These are phyloP conservation scores for Pythium guiyangense DNA, from an alignment of 352 stramenopile species.

Conservation along the genomic window DNA sequence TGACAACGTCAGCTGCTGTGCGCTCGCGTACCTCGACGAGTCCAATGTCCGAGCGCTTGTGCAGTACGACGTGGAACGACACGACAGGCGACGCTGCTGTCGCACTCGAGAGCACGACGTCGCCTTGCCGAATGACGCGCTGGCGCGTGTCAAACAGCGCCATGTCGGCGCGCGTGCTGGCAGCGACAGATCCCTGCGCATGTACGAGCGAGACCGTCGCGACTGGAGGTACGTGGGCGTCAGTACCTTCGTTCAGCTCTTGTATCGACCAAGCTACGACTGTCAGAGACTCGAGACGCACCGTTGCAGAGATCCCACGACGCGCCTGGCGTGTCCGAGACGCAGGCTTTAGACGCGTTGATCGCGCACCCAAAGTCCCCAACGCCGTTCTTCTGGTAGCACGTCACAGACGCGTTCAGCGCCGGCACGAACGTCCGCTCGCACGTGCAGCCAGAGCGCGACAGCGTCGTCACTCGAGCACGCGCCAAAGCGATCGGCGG, in stretches of 20 bases:
- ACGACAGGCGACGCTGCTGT: background rate
- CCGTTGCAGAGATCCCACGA: slow-evolving; percentile 37
- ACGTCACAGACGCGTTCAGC: slow-evolving; percentile 14
- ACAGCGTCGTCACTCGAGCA: slow-evolving; percentile 13
- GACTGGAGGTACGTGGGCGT: slow-evolving; percentile 12
- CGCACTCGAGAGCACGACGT: slow-evolving; percentile 6
- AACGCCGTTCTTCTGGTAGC: slow-evolving; percentile 10
- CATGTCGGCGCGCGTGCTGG: slow-evolving; percentile 10
- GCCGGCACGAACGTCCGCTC: slow-evolving; percentile 9
- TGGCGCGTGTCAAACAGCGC: slow-evolving; percentile 20
- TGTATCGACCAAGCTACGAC: background rate
- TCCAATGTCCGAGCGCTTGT: background rate
- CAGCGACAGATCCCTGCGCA: slow-evolving; percentile 2
- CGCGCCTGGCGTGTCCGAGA: background rate
- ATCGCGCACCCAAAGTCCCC: slow-evolving; percentile 18
- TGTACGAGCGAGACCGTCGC: slow-evolving; percentile 26
- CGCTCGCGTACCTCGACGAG: slow-evolving; percentile 8
- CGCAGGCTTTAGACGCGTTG: slow-evolving; percentile 3
- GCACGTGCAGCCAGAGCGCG: slow-evolving; percentile 24
- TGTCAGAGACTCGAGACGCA: background rate
- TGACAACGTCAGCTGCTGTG: background rate
- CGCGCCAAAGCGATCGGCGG: background rate
- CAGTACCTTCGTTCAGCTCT: background rate
- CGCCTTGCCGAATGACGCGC: slow-evolving; percentile 11
- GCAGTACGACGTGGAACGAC: slow-evolving; percentile 4